Conservation (phyloP, 2,329 filamentous ascomycete genomes). For the Neofusicoccum sp. region DNA sequence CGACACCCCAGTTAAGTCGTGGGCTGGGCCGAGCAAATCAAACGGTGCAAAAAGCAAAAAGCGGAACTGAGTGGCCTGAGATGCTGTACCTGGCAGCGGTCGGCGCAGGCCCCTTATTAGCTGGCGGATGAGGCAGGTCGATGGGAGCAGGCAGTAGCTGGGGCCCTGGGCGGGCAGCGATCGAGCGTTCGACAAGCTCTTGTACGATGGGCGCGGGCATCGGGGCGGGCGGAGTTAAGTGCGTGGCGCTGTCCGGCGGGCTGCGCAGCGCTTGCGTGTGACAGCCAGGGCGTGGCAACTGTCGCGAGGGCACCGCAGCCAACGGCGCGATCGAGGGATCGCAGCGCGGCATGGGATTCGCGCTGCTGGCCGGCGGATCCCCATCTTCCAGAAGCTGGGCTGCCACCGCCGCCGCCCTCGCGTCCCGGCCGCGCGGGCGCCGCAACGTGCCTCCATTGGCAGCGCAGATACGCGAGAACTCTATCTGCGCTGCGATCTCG, state of each 20-base stretch:
- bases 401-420: neutral
- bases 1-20: conserved; percentile 4
- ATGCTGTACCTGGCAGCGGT: neutral
- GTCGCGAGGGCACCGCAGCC: neutral
- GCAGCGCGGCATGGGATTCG: neutral
- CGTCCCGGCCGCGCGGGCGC: neutral
- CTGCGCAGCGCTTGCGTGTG: neutral
- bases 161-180: conserved; percentile 3
- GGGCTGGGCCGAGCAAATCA: conserved; percentile 6
- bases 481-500: conserved; percentile 6
- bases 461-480: conserved; percentile 12
- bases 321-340: neutral
- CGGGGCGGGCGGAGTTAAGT: conserved; percentile 16
- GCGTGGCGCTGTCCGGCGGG: conserved; percentile 11
- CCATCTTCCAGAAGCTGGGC: neutral
- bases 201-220: conserved; percentile 12
- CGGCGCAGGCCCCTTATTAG: neutral
- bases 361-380: neutral
- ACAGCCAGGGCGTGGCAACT: neutral
- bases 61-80: neutral
- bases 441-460: neutral
- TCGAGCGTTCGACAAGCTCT: conserved; percentile 10
- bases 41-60: conserved; percentile 14
- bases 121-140: conserved; percentile 6
- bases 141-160: conserved; percentile 5